phyloP scores from a whole-genome alignment of 257 asterid genomes.

The Anisodus acutangulus region DNA sequence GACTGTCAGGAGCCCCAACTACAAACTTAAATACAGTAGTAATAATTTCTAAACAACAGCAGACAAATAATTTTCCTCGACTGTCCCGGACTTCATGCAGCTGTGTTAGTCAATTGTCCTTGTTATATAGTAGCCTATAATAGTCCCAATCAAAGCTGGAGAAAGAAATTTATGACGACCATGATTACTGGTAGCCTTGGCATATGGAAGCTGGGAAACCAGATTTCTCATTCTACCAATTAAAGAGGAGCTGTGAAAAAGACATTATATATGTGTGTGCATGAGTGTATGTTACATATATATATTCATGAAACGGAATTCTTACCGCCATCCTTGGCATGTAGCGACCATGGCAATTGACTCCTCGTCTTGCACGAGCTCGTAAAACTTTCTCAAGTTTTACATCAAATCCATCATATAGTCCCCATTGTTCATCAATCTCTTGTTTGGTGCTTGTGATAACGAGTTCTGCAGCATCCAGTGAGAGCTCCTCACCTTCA shows the following conservation, averaged over 20 bases:
- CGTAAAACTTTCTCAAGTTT: constrained; percentile 77
- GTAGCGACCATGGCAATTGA: constrained; percentile 77
- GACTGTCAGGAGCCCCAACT: not conserved
- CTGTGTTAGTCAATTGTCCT: not conserved
- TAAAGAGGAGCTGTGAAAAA: not conserved
- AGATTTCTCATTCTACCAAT: not conserved
- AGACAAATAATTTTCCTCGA: not conserved
- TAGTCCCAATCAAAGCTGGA: not conserved
- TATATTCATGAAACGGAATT: not conserved
- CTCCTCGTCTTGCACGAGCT: constrained; percentile 80
- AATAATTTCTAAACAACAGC: not conserved
- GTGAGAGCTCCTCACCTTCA: constrained; percentile 80
- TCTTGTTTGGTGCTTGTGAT: constrained; percentile 88
- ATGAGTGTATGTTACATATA: not conserved
- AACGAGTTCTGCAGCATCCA: constrained; percentile 82
- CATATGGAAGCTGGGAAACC: not conserved
- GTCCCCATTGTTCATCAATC: constrained; percentile 90
- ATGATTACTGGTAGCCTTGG: not conserved
- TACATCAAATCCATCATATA: constrained; percentile 85
- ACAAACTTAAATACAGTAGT: not conserved
- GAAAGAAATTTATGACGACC: not conserved
- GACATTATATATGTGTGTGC: not conserved
- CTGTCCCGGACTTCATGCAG: not conserved
- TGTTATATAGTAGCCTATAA: not conserved
- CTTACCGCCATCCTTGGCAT: constrained; percentile 94